Evolutionary conservation across 1,284 basidiomycete genomes (phyloP).

Genomic region (Ganoderma resinaceum): DNA sequence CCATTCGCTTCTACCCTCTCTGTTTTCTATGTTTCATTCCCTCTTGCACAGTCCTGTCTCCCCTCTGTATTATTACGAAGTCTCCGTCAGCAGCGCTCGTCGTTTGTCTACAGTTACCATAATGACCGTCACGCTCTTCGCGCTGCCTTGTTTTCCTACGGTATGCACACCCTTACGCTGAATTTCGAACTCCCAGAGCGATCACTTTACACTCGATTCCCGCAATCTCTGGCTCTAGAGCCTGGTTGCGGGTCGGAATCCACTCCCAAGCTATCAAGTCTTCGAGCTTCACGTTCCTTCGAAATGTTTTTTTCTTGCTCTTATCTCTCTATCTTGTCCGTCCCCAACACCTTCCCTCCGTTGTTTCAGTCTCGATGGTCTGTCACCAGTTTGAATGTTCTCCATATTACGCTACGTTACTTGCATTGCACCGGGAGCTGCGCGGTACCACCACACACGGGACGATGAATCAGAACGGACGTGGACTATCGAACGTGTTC

Average conservation of each 20-base stretch:
- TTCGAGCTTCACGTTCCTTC: slow-evolving; percentile 6
- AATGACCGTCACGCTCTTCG: slow-evolving; percentile 15
- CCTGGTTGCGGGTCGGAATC: slow-evolving; percentile 4
- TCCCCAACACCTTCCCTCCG: slow-evolving; percentile 11
- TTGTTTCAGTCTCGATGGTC: slow-evolving; percentile 30
- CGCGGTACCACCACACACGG: slow-evolving; percentile 48
- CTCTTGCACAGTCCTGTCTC: slow-evolving; percentile 7
- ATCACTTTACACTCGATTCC: slow-evolving; percentile 5
- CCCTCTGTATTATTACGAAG: slow-evolving; percentile 34
- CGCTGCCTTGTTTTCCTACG: slow-evolving; percentile 18
- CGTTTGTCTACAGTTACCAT: slow-evolving; percentile 26
- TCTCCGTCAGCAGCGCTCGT: slow-evolving; percentile 23
- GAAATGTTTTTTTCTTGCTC: slow-evolving; percentile 15
- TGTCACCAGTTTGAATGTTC: slow-evolving; percentile 4
- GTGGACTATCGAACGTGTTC: slow-evolving; percentile 67
- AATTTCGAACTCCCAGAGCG: slow-evolving; percentile 21
- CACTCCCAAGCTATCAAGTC: neutral
- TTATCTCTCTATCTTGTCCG: slow-evolving; percentile 11
- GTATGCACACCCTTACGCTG: slow-evolving; percentile 14
- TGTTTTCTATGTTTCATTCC: slow-evolving; percentile 2
- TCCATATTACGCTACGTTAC: slow-evolving; percentile 23
- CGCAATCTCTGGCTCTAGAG: neutral
- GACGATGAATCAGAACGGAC: slow-evolving; percentile 66
- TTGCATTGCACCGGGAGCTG: slow-evolving; percentile 19
- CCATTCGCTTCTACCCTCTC: slow-evolving; percentile 20